These are phyloP conservation scores for Epichloe bromicola DNA, from an alignment of 2,329 filamentous ascomycete genomes.

Conservation along the genomic window DNA sequence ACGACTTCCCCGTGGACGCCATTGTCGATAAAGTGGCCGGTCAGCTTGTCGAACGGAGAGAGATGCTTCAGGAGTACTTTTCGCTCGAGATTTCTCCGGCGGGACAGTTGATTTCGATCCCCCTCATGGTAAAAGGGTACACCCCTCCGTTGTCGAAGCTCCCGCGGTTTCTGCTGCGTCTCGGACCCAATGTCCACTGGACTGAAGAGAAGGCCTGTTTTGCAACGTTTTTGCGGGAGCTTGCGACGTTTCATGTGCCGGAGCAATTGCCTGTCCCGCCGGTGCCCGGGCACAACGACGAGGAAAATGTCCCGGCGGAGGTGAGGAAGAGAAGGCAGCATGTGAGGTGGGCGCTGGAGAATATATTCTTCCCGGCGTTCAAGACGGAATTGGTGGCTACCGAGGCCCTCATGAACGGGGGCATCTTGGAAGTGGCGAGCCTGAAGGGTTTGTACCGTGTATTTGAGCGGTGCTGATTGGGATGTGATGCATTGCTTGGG, in stretches of 20 bases:
- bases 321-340: slow-evolving; percentile 50
- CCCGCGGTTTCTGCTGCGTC: slow-evolving; percentile 71
- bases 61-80: slow-evolving; percentile 92
- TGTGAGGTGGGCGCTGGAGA: slow-evolving; percentile 64
- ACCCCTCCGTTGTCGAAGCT: slow-evolving; percentile 75
- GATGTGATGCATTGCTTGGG: neutral
- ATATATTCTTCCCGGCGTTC: slow-evolving; percentile 82
- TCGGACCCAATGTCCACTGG: slow-evolving; percentile 87
- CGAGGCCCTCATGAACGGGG: slow-evolving; percentile 56
- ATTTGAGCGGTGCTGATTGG: slow-evolving; percentile 76
- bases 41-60: slow-evolving; percentile 60
- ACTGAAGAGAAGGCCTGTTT: slow-evolving; percentile 75
- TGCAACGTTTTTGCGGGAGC: slow-evolving; percentile 66
- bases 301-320: slow-evolving; percentile 30
- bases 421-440: slow-evolving; percentile 76
- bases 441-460: slow-evolving; percentile 86
- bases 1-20: slow-evolving; percentile 52
- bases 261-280: slow-evolving; percentile 57
- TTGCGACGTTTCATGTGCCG: slow-evolving; percentile 83
- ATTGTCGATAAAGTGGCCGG: slow-evolving; percentile 52
- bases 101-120: slow-evolving; percentile 67
- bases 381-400: slow-evolving; percentile 75
- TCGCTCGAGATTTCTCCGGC: slow-evolving; percentile 66
- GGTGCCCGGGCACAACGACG: slow-evolving; percentile 21
- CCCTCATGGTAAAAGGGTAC: slow-evolving; percentile 80